These are phyloP conservation scores for Diaporthe australafricana DNA, from an alignment of 2,329 filamentous ascomycete genomes.

Conservation along the genomic window DNA sequence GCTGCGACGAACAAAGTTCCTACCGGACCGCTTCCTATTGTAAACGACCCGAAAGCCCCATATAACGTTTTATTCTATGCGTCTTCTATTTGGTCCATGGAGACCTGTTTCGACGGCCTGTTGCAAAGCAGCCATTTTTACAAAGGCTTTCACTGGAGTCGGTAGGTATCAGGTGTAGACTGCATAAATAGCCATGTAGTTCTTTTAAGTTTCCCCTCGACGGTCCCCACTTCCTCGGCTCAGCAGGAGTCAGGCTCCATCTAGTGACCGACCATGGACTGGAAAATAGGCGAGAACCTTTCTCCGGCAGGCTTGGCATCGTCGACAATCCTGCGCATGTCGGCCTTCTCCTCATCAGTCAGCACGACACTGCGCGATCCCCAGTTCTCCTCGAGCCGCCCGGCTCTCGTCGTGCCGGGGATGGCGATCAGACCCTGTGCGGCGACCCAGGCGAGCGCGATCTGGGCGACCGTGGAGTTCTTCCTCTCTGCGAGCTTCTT, in stretches of 20 bases:
- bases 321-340: slow-evolving; percentile 50
- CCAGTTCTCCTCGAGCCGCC: slow-evolving; percentile 40
- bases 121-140: neutral
- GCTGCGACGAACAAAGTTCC: too few relatives aligned
- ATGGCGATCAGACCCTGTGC: slow-evolving; percentile 32
- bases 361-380: slow-evolving; percentile 48
- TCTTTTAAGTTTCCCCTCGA: neutral
- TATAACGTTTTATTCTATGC: too few relatives aligned
- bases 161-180: neutral
- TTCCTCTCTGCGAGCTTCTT: slow-evolving; percentile 51
- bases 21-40: too few relatives aligned
- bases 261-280: slow-evolving; percentile 23
- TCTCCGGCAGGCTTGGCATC: slow-evolving; percentile 49
- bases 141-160: neutral
- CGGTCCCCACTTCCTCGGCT: neutral
- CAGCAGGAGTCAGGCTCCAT: too few relatives aligned
- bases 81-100: too few relatives aligned
- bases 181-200: neutral
- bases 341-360: slow-evolving; percentile 48
- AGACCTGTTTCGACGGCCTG: neutral
- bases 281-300: slow-evolving; percentile 41
- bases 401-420: neutral
- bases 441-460: slow-evolving; percentile 51
- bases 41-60: too few relatives aligned
- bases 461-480: slow-evolving; percentile 47